Percentiles rank a stretch among this genome's conserved stretches.
Evolutionary conservation across 2,329 filamentous ascomycete genomes (phyloP).

Genomic region (Spiromastix sp.): DNA sequence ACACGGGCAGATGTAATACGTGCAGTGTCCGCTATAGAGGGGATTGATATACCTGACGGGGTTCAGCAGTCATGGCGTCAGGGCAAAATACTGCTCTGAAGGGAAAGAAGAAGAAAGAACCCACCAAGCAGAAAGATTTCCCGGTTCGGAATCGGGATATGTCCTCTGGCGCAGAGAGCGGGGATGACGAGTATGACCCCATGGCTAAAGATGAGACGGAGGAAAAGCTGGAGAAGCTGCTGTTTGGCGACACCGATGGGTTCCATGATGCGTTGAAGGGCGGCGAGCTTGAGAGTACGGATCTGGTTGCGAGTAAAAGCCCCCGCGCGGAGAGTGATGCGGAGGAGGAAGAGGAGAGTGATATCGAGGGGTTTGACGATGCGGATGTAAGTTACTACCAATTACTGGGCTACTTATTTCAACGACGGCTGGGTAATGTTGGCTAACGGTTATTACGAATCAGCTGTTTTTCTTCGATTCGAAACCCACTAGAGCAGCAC

Average conservation of each 20-base stretch:
- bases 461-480: conserved; percentile 75
- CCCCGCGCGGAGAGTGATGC: conserved; percentile 18
- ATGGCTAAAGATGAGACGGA: conserved; percentile 65
- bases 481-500: conserved; percentile 36
- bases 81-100: no score
- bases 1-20: no score
- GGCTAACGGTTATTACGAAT: no score
- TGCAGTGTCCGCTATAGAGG: no score
- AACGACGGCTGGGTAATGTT: no score
- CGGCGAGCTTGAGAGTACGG: conserved; percentile 32
- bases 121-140: no score
- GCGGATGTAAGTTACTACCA: conserved; percentile 47
- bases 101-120: no score
- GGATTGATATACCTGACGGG: no score
- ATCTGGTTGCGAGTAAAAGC: conserved; percentile 24
- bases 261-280: conserved; percentile 67
- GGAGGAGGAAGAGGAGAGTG: conserved; percentile 34
- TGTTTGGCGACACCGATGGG: conserved; percentile 77
- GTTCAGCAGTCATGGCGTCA: no score
- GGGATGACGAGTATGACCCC: conserved; percentile 16
- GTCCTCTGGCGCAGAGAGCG: no score
- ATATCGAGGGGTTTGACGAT: conserved; percentile 60
- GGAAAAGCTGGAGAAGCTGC: conserved; percentile 73
- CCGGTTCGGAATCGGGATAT: no score
- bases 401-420: no score